phyloP scores from a whole-genome alignment of 768 basidiomycete genomes.

The Lentinula guzmanii region DNA sequence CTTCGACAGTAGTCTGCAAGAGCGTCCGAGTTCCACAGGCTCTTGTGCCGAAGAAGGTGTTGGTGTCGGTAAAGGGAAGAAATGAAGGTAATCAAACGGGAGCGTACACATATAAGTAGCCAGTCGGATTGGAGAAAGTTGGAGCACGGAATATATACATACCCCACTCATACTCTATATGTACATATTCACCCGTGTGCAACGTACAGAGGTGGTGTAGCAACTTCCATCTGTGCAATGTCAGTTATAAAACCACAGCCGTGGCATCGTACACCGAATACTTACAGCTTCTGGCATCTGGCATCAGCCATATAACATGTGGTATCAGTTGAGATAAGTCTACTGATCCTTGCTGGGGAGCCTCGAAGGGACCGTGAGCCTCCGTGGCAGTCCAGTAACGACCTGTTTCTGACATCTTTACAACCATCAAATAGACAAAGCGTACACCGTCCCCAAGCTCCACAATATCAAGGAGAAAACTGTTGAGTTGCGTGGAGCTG shows the following conservation, averaged over 20 bases:
- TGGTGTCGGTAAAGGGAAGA: too few species aligned
- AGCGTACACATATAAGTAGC: too few species aligned
- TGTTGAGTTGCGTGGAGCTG: neutral
- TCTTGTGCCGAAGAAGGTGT: too few species aligned
- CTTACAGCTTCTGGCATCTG: neutral
- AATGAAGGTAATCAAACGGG: too few species aligned
- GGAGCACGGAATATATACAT: neutral
- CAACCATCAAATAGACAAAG: neutral
- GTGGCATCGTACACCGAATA: neutral
- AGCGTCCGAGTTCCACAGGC: too few species aligned
- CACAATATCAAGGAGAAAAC: neutral
- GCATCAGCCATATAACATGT: neutral
- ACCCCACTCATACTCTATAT: neutral
- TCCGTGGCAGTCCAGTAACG: neutral
- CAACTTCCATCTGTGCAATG: neutral
- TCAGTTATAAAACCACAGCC: neutral
- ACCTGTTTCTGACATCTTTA: neutral
- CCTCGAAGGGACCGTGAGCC: too few species aligned
- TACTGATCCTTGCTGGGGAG: too few species aligned
- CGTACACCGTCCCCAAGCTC: neutral
- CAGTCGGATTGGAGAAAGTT: neutral
- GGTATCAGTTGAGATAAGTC: too few species aligned
- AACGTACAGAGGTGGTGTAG: neutral
- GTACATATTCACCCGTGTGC: neutral
- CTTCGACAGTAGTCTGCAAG: too few species aligned